Evolutionary conservation across 352 stramenopile species (phyloP).

Genomic region (Phytopythium helicoides): DNA sequence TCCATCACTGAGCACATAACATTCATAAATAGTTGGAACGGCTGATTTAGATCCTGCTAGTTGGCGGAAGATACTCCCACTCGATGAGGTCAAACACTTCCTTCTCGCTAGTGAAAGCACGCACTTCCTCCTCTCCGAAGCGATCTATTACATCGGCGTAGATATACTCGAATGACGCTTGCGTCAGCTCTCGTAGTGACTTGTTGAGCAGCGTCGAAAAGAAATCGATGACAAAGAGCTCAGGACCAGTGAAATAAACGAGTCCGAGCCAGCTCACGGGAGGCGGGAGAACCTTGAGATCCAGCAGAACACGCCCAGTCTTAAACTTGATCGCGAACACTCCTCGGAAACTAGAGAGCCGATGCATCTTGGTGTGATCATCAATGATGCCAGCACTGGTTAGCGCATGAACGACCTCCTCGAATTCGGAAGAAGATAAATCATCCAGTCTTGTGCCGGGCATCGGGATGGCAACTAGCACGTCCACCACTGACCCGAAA

Average conservation of each 20-base stretch:
- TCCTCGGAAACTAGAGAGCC: slow-evolving; percentile 17
- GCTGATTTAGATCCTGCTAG: slow-evolving; percentile 24
- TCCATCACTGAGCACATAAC: no score
- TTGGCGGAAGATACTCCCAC: slow-evolving; percentile 44
- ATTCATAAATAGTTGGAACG: neutral
- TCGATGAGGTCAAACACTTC: slow-evolving; percentile 52
- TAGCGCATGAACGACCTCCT: slow-evolving; percentile 39
- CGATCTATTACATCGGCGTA: slow-evolving; percentile 30
- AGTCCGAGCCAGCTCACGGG: slow-evolving; percentile 68
- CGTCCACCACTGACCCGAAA: slow-evolving; percentile 69
- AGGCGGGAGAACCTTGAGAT: slow-evolving; percentile 62
- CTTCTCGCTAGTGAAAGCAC: slow-evolving; percentile 49
- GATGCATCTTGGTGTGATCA: neutral
- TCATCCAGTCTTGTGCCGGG: neutral
- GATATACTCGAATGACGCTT: slow-evolving; percentile 57
- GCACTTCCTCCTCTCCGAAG: slow-evolving; percentile 30
- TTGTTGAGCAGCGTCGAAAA: slow-evolving; percentile 39
- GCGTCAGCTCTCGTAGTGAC: slow-evolving; percentile 38
- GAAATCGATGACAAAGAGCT: slow-evolving; percentile 47
- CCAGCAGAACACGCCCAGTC: slow-evolving; percentile 42
- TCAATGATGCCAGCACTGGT: slow-evolving; percentile 36
- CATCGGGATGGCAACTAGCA: slow-evolving; percentile 45
- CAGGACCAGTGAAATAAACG: slow-evolving; percentile 74
- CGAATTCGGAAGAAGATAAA: slow-evolving; percentile 7
- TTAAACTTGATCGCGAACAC: slow-evolving; percentile 68